A percentile compares a stretch with the other conserved stretches of the same genome.
Evolutionary conservation across 1,139 yeast genomes (phyloP).

Genomic region (Ogataea hybrid): DNA sequence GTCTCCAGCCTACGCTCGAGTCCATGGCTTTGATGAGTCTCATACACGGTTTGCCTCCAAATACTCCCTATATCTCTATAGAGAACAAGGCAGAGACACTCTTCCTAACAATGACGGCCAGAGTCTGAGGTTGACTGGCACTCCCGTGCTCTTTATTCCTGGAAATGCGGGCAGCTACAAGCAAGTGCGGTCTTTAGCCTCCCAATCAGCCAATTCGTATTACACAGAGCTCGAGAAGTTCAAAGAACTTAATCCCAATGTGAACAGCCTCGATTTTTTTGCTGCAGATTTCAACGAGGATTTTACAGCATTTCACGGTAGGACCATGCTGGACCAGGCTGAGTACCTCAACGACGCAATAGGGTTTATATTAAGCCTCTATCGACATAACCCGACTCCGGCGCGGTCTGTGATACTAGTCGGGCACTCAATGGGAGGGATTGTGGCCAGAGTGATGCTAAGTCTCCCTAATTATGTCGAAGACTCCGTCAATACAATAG

Average conservation of each 20-base stretch:
- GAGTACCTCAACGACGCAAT: slow-evolving; percentile 91
- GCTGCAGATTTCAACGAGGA: slow-evolving; percentile 95
- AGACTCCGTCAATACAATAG: slow-evolving; percentile 74
- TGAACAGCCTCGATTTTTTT: slow-evolving; percentile 67
- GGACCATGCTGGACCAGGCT: slow-evolving; percentile 91
- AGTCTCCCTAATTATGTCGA: slow-evolving; percentile 73
- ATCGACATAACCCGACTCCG: slow-evolving; percentile 34
- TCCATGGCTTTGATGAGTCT: slow-evolving; percentile 65
- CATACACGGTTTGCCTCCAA: slow-evolving; percentile 76
- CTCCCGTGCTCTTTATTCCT: slow-evolving; percentile 90
- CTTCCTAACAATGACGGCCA: slow-evolving; percentile 36
- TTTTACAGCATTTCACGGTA: slow-evolving; percentile 94
- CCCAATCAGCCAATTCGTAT: slow-evolving; percentile 59
- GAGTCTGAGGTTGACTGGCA: slow-evolving; percentile 53
- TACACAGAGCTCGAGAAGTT: slow-evolving; percentile 34
- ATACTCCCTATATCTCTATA: slow-evolving; percentile 75
- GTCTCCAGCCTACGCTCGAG: slow-evolving; percentile 76
- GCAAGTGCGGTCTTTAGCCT: slow-evolving; percentile 91
- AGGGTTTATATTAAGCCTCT: slow-evolving; percentile 66
- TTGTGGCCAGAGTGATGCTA: slow-evolving; percentile 80
- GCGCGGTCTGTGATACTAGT: slow-evolving; percentile 77
- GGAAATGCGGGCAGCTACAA: slow-evolving; percentile 96
- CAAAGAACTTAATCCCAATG: slow-evolving; percentile 27
- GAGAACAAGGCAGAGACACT: slow-evolving; percentile 72
- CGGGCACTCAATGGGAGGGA: slow-evolving; percentile 98